Conservation (phyloP, 805 yeast species). For the Monosporozyma unispora region DNA sequence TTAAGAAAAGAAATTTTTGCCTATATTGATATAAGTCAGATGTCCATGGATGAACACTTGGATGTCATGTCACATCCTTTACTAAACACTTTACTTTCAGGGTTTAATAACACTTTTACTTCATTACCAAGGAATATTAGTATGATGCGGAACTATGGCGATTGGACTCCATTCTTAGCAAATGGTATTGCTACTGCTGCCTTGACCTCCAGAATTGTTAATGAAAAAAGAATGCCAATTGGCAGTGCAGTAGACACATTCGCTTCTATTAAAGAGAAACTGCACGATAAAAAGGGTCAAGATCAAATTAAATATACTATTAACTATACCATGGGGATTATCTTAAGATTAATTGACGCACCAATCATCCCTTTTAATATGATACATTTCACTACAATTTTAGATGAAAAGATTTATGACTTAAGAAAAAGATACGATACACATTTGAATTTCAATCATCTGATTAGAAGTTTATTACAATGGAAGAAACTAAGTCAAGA, state of each 20-base stretch:
- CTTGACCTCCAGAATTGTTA: constrained; percentile 10
- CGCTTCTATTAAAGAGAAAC: constrained; percentile 35
- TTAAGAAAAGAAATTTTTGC: constrained; percentile 53
- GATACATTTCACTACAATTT: constrained; percentile 33
- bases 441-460: constrained; percentile 22
- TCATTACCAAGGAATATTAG: neutral
- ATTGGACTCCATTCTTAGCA: constrained; percentile 54
- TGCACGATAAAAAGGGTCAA: constrained; percentile 19
- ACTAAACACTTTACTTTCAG: constrained; percentile 28
- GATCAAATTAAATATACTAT: constrained; percentile 55
- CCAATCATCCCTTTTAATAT: constrained; percentile 69
- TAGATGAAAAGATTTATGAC: constrained; percentile 40
- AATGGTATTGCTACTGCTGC: constrained; percentile 39
- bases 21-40: constrained; percentile 56
- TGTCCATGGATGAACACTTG: constrained; percentile 33
- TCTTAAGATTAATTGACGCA: constrained; percentile 52
- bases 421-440: constrained; percentile 26
- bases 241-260: constrained; percentile 62
- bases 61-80: constrained; percentile 55
- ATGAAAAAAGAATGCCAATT: constrained; percentile 40
- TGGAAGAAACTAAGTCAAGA: constrained; percentile 38
- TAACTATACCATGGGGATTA: constrained; percentile 41
- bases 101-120: neutral
- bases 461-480: constrained; percentile 29
- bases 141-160: constrained; percentile 36